These are phyloP conservation scores for Lolium rigidum DNA, from an alignment of 176 grass and related monocot genomes.

Conservation along the genomic window DNA sequence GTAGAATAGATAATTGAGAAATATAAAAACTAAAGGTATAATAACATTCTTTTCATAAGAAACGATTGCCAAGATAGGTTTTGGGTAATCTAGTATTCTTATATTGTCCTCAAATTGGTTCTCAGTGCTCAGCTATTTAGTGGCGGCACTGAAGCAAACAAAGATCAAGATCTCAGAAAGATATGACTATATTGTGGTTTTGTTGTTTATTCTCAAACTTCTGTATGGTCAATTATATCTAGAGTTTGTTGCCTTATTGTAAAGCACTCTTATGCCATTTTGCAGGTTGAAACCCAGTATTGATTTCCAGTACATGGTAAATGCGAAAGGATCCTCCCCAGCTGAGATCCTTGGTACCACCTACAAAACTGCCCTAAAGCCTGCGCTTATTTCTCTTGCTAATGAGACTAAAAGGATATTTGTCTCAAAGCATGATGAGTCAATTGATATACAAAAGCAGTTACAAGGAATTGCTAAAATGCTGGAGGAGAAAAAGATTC, in stretches of 20 bases:
- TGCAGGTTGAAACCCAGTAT: constrained; percentile 76
- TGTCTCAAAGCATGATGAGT: constrained; percentile 64
- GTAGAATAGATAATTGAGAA: background rate
- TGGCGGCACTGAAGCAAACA: background rate
- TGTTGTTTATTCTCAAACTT: constrained; percentile 35
- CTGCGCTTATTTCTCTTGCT: constrained; percentile 56
- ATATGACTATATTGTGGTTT: background rate
- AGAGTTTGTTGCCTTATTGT: constrained; percentile 1
- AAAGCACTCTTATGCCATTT: constrained; percentile 17
- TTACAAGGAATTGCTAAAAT: constrained; percentile 59
- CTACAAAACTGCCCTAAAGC: constrained; percentile 80
- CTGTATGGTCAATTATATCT: background rate
- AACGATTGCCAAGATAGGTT: background rate
- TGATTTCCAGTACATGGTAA: constrained; percentile 79
- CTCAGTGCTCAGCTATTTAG: background rate
- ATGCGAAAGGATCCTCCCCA: constrained; percentile 72
- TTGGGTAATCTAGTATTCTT: background rate
- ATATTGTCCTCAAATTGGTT: background rate
- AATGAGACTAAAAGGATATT: constrained; percentile 62
- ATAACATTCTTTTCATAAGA: background rate
- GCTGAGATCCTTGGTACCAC: constrained; percentile 60
- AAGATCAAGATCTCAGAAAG: constrained; percentile 13
- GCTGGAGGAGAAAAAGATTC: constrained; percentile 63
- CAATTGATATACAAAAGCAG: constrained; percentile 60
- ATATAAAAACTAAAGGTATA: background rate